Evolutionary conservation across 73 alveolate genomes (phyloP), one percentile per base, ranked within the genome.

Genomic region (Uronychia setigera): DNA sequence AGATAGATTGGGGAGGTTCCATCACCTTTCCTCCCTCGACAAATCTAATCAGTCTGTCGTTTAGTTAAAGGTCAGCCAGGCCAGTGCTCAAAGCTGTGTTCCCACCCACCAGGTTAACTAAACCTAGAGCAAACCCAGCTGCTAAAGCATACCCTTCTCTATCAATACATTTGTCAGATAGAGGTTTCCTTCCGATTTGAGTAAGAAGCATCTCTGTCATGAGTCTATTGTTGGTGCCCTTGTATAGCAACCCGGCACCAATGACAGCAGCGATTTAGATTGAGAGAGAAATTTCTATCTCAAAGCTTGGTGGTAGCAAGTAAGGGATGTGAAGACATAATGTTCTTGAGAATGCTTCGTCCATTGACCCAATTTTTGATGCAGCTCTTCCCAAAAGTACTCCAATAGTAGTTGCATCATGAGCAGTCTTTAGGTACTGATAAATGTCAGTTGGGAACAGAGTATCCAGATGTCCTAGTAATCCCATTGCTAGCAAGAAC

Each of bases 381-480:
- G 99, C 99, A 58, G 99, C 98, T 81, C 98, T 96, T 26, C 99
- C 99, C 35, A 98, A 87, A 35, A 94, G 92, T 75, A 98, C 92
- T 28, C 99, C 99, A 13, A 98, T 97, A 35, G 98, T 93, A 26
- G 97, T 96, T 0, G 99, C 99, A 85, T 98, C 99, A 87, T 98
- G 99, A 78, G 98, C 91, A 26, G 99, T 87, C 76, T 96, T 96
- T 88, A 98, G 85, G 80, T 97, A 95, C 88, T 97, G 96, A 87
- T 96, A 98, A 67, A 98, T 96, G 86, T 98, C 99, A 28, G 97
- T 94, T 9, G 98, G 97, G 76, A 92, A 92, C 34, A 97, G 88
- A 60, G 98, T 90, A 87, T 98, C 98, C 74, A 98, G 87, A 81
- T 98, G 97, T 34, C 99, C 99, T 35, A 96, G 87, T 32, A 98